phyloP scores from a whole-genome alignment of 345 rosid genomes.

The Eucalyptus cloeziana region DNA sequence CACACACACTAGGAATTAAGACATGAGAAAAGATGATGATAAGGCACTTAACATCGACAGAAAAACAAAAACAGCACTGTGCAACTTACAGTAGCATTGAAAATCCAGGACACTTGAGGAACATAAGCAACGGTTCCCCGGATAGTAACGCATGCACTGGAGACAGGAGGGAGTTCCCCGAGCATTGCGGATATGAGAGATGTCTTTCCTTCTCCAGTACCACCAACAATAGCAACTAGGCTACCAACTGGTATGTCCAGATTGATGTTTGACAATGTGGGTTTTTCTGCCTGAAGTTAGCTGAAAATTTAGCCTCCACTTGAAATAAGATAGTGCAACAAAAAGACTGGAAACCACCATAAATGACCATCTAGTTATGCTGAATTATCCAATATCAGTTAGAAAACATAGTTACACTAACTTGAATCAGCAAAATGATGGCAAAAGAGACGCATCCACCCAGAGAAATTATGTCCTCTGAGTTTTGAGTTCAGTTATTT shows the following conservation, averaged over 20 bases:
- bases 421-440: background rate
- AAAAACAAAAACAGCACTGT: background rate
- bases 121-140: constrained; percentile 92
- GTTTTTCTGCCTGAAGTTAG: constrained; percentile 41
- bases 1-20: background rate
- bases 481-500: background rate
- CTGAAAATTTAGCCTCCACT: background rate
- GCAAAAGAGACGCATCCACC: background rate
- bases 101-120: constrained; percentile 98
- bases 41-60: background rate
- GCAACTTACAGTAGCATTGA: constrained; percentile 82
- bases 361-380: background rate
- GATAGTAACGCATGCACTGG: constrained; percentile 34
- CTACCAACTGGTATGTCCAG: constrained; percentile 67
- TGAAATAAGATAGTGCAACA: background rate
- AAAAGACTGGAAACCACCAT: background rate
- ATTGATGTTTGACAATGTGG: constrained; percentile 61
- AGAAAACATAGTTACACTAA: background rate
- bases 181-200: constrained; percentile 93
- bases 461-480: background rate
- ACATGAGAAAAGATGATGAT: background rate
- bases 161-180: constrained; percentile 66
- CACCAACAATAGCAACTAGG: constrained; percentile 87
- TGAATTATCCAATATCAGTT: background rate
- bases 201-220: constrained; percentile 97